A percentile compares a stretch with the other conserved stretches of the same genome.
Evolutionary conservation across 352 stramenopile species (phyloP).

Genomic region (Phytopythium mirpurense): DNA sequence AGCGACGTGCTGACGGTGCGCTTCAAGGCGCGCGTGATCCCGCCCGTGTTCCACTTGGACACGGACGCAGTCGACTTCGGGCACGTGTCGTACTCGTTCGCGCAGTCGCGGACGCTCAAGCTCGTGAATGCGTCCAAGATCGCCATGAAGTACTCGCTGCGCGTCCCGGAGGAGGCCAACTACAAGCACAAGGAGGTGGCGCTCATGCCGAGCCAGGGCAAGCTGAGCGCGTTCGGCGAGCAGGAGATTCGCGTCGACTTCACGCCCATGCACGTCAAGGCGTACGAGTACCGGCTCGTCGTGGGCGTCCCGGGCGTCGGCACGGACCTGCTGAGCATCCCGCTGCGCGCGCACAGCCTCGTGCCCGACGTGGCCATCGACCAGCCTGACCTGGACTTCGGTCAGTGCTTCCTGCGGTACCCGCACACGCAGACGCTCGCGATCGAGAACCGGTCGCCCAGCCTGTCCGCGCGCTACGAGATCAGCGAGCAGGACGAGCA

Average conservation of each 20-base stretch:
- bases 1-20: conserved; percentile 75
- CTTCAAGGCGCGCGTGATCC: conserved; percentile 90
- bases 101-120: conserved; percentile 60
- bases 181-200: conserved; percentile 90
- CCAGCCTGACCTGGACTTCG: conserved; percentile 83
- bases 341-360: conserved; percentile 85
- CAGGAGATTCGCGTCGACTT: conserved; percentile 85
- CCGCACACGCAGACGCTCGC: conserved; percentile 84
- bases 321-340: conserved; percentile 84
- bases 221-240: conserved; percentile 75
- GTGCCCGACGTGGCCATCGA: conserved; percentile 72
- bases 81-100: conserved; percentile 89
- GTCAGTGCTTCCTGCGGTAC: conserved; percentile 89
- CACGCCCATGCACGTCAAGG: conserved; percentile 84
- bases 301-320: conserved; percentile 91
- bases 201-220: conserved; percentile 67
- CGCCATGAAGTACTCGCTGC: conserved; percentile 85
- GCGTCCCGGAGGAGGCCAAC: conserved; percentile 89
- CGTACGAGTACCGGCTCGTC: conserved; percentile 90
- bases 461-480: conserved; percentile 84
- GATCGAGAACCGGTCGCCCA: conserved; percentile 82
- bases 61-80: conserved; percentile 90
- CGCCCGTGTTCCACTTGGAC: conserved; percentile 92
- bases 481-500: conserved; percentile 89
- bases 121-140: conserved; percentile 94